Conservation (phyloP, 768 basidiomycete species). For the Tephrocybe rancida region DNA sequence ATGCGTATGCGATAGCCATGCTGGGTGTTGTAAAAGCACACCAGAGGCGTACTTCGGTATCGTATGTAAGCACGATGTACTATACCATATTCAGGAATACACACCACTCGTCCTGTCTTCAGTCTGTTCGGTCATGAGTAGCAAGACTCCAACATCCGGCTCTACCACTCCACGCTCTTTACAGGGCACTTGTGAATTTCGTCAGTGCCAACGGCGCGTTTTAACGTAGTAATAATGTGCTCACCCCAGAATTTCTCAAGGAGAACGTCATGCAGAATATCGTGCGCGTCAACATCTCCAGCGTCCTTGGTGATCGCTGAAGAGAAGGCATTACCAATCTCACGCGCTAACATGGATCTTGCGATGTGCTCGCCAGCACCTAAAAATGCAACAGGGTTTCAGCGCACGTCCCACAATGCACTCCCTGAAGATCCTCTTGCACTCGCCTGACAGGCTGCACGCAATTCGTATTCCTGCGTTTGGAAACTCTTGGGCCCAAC, state of each 20-base stretch:
- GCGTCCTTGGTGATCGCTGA: slow-evolving; percentile 11
- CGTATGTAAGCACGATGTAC: slow-evolving; percentile 3
- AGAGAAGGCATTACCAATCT: slow-evolving; percentile 49
- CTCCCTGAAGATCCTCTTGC: background rate
- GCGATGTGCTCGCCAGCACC: slow-evolving; percentile 77
- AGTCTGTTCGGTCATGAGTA: slow-evolving; percentile 52
- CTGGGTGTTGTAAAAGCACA: slow-evolving; percentile 83
- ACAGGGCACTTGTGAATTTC: slow-evolving; percentile 35
- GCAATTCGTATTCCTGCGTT: slow-evolving; percentile 42
- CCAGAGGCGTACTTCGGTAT: slow-evolving; percentile 66
- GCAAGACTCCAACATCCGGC: slow-evolving; percentile 63
- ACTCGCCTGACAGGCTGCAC: slow-evolving; percentile 70
- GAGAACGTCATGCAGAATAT: slow-evolving; percentile 47
- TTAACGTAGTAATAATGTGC: slow-evolving; percentile 17
- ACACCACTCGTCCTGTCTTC: slow-evolving; percentile 20
- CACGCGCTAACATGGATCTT: slow-evolving; percentile 54
- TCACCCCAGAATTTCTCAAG: slow-evolving; percentile 53
- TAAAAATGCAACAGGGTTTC: slow-evolving; percentile 22
- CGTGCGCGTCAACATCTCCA: slow-evolving; percentile 55
- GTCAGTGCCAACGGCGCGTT: slow-evolving; percentile 4
- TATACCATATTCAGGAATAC: slow-evolving; percentile 1
- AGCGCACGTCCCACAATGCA: background rate
- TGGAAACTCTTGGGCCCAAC: slow-evolving; percentile 59
- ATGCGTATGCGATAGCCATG: slow-evolving; percentile 79
- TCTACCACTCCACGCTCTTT: slow-evolving; percentile 38